Percentiles rank a stretch among this genome's conserved stretches.
Evolutionary conservation across 306 rosid genomes (phyloP).

Genomic region (Glycine tomentella): DNA sequence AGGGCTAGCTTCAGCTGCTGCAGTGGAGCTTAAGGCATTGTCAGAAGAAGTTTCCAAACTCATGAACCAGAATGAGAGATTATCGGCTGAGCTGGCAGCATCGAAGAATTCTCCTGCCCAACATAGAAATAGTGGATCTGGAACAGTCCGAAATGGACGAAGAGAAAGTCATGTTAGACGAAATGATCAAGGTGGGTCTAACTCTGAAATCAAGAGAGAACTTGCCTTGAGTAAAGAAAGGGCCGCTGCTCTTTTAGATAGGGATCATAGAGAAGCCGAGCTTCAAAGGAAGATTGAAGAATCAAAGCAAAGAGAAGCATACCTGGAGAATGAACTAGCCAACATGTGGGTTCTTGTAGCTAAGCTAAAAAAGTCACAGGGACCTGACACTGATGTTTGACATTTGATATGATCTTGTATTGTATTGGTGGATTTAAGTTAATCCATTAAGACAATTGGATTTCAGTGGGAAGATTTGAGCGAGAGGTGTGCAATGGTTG

Average conservation of each 20-base stretch:
- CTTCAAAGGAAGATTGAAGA: conserved; percentile 85
- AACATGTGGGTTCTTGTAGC: conserved; percentile 99
- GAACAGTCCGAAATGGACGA: conserved; percentile 72
- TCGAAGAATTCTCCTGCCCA: conserved; percentile 75
- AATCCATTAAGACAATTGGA: conserved; percentile 44
- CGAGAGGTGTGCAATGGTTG: conserved; percentile 50
- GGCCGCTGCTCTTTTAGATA: conserved; percentile 79
- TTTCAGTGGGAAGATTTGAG: conserved; percentile 50
- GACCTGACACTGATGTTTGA: conserved; percentile 71
- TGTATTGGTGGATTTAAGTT: conserved; percentile 44
- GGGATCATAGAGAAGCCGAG: conserved; percentile 79
- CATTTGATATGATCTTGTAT: conserved; percentile 52
- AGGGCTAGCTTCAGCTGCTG: conserved; percentile 99
- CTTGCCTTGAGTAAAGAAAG: conserved; percentile 80
- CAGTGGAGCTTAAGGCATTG: conserved; percentile 95
- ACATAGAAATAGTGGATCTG: conserved; percentile 56
- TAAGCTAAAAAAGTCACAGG: conserved; percentile 78
- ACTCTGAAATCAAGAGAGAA: conserved; percentile 78
- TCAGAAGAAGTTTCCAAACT: conserved; percentile 97
- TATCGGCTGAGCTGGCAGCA: conserved; percentile 71
- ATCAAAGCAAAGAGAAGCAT: conserved; percentile 92
- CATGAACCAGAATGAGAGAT: conserved; percentile 87
- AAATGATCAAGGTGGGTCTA: conserved; percentile 68
- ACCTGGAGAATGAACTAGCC: conserved; percentile 94
- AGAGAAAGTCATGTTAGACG: conserved; percentile 67